Evolutionary conservation across 108 stramenopile genomes (phyloP), one percentile per base, ranked within the genome.

Genomic region (Ochromonas danica): DNA sequence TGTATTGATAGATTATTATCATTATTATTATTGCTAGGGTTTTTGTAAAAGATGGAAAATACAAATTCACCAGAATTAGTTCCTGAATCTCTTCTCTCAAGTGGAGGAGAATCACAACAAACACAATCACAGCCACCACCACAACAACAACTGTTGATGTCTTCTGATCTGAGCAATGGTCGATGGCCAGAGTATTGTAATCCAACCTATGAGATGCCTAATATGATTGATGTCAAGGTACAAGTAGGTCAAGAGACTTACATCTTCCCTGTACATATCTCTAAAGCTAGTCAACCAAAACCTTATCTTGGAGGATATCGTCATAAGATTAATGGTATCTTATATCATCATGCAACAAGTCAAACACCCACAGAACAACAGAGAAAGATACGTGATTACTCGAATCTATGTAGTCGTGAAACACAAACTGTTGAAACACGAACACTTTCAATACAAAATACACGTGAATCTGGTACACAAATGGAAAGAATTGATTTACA

Each of bases 271-370:
- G 83, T 84, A 39, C 51, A 38, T 42, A 36, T 84, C 2, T 80
- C 83, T 43, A 80, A 81, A n/a, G 79, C 40, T 42, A 60, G 22
- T 39, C 35, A 28, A 40, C 0, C 41, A 0, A 90, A 90, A 61
- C 41, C 82, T 33, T 90, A 85, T 65, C 43, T 87, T 22, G 90
- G 90, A 0, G 90, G 90, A 2, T 88, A 87, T 70, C 70, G 86
- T 41, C 72, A 89, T 75, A 87, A 81, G 78, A n/a, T 39, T 3
- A 89, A 72, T 0, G 88, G 89, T 0, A 42, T 27, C 0, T 39
- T 87, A 0, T 89, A 83, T 43, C 90, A 89, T 81, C 89, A 90
- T 70, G 89, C 88, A 10, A 45, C 70, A 6, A 82, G 84, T 17
- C 90, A 90, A 79, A 85, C 86, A 39, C 78, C 10, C 30, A 42